Conservation (phyloP, 139 green algal species). For the Picochlorum sp. region DNA sequence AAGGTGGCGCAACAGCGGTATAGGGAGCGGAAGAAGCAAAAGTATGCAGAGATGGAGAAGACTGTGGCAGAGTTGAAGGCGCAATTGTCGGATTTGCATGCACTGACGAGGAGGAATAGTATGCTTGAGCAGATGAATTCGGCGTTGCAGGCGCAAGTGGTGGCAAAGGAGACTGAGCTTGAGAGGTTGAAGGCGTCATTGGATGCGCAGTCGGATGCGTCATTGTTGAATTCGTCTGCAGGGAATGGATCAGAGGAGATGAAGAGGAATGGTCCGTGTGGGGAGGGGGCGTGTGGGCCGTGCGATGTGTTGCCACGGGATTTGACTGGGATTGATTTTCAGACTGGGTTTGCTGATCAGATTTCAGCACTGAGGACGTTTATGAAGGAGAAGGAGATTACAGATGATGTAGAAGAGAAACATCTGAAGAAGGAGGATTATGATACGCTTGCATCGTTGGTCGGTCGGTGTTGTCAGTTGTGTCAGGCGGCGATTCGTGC, state of each 20-base stretch:
- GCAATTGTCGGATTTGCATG: background rate
- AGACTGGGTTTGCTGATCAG: slow-evolving; percentile 19
- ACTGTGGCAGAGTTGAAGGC: slow-evolving; percentile 13
- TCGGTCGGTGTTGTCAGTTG: slow-evolving; percentile 30
- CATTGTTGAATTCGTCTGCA: background rate
- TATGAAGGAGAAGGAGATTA: slow-evolving; percentile 17
- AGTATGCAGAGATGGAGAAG: slow-evolving; percentile 28
- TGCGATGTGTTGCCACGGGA: slow-evolving; percentile 22
- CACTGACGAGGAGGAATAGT: slow-evolving; percentile 19
- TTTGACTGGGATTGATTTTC: slow-evolving; percentile 24
- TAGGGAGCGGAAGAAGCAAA: slow-evolving; percentile 37
- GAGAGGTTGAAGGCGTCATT: slow-evolving; percentile 23
- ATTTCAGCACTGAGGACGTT: slow-evolving; percentile 10
- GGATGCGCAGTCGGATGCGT: slow-evolving; percentile 7
- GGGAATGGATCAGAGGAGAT: background rate
- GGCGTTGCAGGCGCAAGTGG: slow-evolving; percentile 20
- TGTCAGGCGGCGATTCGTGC: slow-evolving; percentile 29
- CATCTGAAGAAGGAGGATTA: background rate
- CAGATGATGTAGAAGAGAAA: background rate
- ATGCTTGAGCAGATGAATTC: slow-evolving; percentile 29
- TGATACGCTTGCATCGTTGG: slow-evolving; percentile 9
- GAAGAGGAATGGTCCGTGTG: background rate
- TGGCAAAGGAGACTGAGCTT: slow-evolving; percentile 22
- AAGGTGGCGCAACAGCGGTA: slow-evolving; percentile 38
- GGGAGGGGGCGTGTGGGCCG: background rate